phyloP scores from a whole-genome alignment of 257 asterid genomes.

The Linaria vulgaris region DNA sequence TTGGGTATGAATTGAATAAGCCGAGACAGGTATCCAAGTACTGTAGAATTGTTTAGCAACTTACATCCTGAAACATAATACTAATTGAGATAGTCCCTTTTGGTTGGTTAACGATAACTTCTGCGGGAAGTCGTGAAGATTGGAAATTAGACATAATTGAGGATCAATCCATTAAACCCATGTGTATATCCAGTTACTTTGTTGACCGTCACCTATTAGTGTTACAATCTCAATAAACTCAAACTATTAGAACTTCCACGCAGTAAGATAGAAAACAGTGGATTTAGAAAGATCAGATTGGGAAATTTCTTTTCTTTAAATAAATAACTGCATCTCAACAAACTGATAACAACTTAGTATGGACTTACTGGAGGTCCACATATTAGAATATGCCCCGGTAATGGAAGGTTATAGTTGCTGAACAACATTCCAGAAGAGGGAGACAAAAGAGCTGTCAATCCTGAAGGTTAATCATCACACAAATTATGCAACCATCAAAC shows the following conservation, averaged over 20 bases:
- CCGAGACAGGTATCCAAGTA: slow-evolving; percentile 3
- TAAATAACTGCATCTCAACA: slow-evolving; percentile 19
- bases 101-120: neutral
- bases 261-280: neutral
- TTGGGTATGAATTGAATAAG: neutral
- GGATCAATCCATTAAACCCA: slow-evolving; percentile 7
- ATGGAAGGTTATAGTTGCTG: slow-evolving; percentile 63
- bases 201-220: neutral
- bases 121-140: neutral
- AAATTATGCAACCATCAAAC: neutral
- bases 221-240: slow-evolving; percentile 12
- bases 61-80: neutral
- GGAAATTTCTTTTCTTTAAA: slow-evolving; percentile 12
- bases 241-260: slow-evolving; percentile 1
- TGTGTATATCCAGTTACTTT: neutral
- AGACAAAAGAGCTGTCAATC: slow-evolving; percentile 67
- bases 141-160: neutral
- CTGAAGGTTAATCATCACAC: slow-evolving; percentile 42
- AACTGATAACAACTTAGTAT: slow-evolving; percentile 21
- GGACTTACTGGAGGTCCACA: slow-evolving; percentile 86
- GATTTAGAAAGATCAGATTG: slow-evolving; percentile 9
- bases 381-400: slow-evolving; percentile 90
- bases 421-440: slow-evolving; percentile 57
- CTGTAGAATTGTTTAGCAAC: neutral
- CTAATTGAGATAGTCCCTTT: neutral